Percentiles rank a stretch among this genome's conserved stretches.
phyloP scores from a whole-genome alignment of 495 filamentous ascomycete species.

The Annulohypoxylon nitens region DNA sequence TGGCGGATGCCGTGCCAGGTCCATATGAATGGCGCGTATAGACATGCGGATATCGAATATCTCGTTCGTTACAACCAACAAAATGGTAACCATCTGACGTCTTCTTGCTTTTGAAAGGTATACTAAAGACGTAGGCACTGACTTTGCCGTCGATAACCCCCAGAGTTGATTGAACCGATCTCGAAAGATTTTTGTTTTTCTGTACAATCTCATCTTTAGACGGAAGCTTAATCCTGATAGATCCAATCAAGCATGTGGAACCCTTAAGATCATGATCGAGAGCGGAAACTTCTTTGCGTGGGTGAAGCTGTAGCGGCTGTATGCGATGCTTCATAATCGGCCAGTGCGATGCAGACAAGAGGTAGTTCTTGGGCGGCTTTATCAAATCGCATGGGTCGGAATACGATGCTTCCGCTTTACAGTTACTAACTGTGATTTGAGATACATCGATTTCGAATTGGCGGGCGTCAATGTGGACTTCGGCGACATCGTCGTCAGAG shows the following conservation, averaged over 20 bases:
- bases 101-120: constrained; percentile 80
- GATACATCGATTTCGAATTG: constrained; percentile 79
- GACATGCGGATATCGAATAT: constrained; percentile 86
- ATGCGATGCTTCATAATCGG: constrained; percentile 77
- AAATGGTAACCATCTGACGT: constrained; percentile 91
- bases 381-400: constrained; percentile 78
- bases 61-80: constrained; percentile 82
- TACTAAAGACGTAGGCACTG: constrained; percentile 61
- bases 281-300: constrained; percentile 58
- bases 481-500: constrained; percentile 67
- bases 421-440: constrained; percentile 76
- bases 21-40: constrained; percentile 86
- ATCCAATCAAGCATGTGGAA: constrained; percentile 59
- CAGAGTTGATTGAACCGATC: constrained; percentile 48
- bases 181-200: constrained; percentile 53
- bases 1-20: constrained; percentile 81
- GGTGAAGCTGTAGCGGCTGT: constrained; percentile 69
- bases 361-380: constrained; percentile 68
- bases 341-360: constrained; percentile 79
- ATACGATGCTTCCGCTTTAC: constrained; percentile 70
- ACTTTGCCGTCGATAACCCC: constrained; percentile 48
- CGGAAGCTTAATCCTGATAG: constrained; percentile 57
- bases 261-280: constrained; percentile 53
- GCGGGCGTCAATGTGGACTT: constrained; percentile 85
- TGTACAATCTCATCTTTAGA: constrained; percentile 51